A percentile compares a stretch with the other conserved stretches of the same genome.
phyloP scores from a whole-genome alignment of 2,329 filamentous ascomycete species.

The Epichloe amarillans region DNA sequence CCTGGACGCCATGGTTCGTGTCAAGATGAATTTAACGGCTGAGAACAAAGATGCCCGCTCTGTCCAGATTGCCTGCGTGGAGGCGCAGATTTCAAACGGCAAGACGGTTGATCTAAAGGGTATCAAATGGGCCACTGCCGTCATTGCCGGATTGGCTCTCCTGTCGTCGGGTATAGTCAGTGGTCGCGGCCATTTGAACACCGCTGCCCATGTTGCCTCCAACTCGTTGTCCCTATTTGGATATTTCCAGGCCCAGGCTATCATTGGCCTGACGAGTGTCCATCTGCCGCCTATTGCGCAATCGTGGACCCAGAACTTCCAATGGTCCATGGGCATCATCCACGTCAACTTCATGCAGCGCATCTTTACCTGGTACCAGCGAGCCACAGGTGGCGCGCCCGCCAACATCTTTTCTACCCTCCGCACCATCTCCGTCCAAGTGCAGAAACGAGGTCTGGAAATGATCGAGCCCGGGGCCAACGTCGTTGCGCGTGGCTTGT shows the following conservation, averaged over 20 bases:
- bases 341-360: constrained; percentile 67
- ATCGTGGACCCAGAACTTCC: constrained; percentile 91
- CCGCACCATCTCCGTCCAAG: constrained; percentile 63
- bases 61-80: constrained; percentile 63
- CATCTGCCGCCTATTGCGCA: constrained; percentile 72
- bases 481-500: constrained; percentile 18
- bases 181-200: constrained; percentile 84
- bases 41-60: constrained; percentile 20
- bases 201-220: constrained; percentile 81
- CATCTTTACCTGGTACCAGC: constrained; percentile 89
- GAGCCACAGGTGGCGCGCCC: constrained; percentile 74
- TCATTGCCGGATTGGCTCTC: constrained; percentile 73
- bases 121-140: constrained; percentile 77
- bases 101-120: constrained; percentile 80
- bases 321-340: constrained; percentile 96
- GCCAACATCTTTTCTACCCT: constrained; percentile 66
- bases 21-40: constrained; percentile 61
- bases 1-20: constrained; percentile 69
- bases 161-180: constrained; percentile 77
- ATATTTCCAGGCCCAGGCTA: constrained; percentile 87
- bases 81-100: constrained; percentile 76
- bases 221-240: constrained; percentile 83
- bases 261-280: constrained; percentile 73
- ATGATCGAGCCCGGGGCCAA: too few relatives aligned
- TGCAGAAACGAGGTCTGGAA: constrained; percentile 47